phyloP scores from a whole-genome alignment of 2,329 filamentous ascomycete species.

The Mycocentrospora acerina region DNA sequence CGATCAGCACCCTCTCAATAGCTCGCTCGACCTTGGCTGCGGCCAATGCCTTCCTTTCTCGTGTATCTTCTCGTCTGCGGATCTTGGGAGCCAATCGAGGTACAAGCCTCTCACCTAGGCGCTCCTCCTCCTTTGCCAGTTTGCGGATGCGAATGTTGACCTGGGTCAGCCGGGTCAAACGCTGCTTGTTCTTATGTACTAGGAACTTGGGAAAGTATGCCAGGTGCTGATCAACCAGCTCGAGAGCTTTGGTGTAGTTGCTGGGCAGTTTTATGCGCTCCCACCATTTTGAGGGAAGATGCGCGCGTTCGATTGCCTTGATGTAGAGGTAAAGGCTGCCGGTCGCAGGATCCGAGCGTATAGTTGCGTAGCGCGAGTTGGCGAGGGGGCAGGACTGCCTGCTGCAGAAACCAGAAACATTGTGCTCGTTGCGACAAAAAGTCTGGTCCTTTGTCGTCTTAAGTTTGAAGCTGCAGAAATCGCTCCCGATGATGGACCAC shows the following conservation, averaged over 20 bases:
- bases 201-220: slow-evolving; percentile 96
- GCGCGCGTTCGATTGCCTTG: slow-evolving; percentile 74
- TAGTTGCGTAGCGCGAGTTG: slow-evolving; percentile 89
- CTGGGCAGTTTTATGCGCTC: slow-evolving; percentile 85
- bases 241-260: slow-evolving; percentile 87
- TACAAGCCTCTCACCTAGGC: slow-evolving; percentile 84
- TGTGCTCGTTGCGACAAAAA: slow-evolving; percentile 89
- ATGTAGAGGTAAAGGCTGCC: slow-evolving; percentile 92
- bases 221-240: slow-evolving; percentile 62
- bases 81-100: slow-evolving; percentile 92
- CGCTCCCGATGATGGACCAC: slow-evolving; percentile 95
- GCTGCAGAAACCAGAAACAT: slow-evolving; percentile 46
- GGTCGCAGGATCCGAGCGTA: slow-evolving; percentile 78
- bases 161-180: slow-evolving; percentile 87
- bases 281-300: slow-evolving; percentile 86
- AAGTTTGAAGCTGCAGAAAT: slow-evolving; percentile 93
- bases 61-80: slow-evolving; percentile 50
- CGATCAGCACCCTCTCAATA: slow-evolving; percentile 92
- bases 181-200: slow-evolving; percentile 93
- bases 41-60: slow-evolving; percentile 53
- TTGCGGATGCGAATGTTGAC: slow-evolving; percentile 77
- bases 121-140: slow-evolving; percentile 84
- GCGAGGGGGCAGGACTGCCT: slow-evolving; percentile 79
- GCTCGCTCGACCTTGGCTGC: slow-evolving; percentile 89
- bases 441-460: slow-evolving; percentile 69